Evolutionary conservation across 306 rosid species (phyloP), one percentile per base, ranked within the genome.

Genomic region (Acacia acuminata): DNA sequence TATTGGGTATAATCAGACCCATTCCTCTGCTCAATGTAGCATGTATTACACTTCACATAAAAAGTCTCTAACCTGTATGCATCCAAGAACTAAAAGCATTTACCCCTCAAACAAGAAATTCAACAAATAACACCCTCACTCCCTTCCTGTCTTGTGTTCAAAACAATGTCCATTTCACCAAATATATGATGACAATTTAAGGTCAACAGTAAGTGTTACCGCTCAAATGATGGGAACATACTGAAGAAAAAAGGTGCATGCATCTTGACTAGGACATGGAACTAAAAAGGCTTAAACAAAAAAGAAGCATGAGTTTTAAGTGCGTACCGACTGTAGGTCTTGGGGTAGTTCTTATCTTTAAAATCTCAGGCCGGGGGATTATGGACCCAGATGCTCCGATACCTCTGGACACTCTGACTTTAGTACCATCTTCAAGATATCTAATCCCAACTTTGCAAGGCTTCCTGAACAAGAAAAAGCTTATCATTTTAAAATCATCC

Each of bases 341-440:
- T 71, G 98, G 96, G 14, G 94, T 92, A 44, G 92, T 83, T 85
- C 97, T 87, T 84, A 93, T 93, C 91, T 86, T 92, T 85, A 96
- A 88, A 83, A 96, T 96, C 85, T 96, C 99, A 3, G 96, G 97
- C 44, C 97, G 94, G 65, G 97, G 98, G 73, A 92, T 96, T 70
- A 93, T 90, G 71, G 99, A 93, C 51, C 87, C 97, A 4, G 96
- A 95, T 48, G 94, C 84, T 47, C 97, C 98, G 32, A 88, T 63
- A 58, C 97, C 98, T 84, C 98, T 84, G 43, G 96, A 85, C 45
- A 92, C 94, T 86, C 98, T 85, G 68, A 93, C 99, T 85, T 93
- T 93, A 17, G 91, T 86, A 74, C 97, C 98, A 89, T 93, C 98
- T 86, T 92, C 98, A n/a, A 95, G 97, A 88, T 95, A 95, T 82